Evolutionary conservation across 768 basidiomycete species (phyloP), one percentile per base, ranked within the genome.

Genomic region (Lentinula sp.): DNA sequence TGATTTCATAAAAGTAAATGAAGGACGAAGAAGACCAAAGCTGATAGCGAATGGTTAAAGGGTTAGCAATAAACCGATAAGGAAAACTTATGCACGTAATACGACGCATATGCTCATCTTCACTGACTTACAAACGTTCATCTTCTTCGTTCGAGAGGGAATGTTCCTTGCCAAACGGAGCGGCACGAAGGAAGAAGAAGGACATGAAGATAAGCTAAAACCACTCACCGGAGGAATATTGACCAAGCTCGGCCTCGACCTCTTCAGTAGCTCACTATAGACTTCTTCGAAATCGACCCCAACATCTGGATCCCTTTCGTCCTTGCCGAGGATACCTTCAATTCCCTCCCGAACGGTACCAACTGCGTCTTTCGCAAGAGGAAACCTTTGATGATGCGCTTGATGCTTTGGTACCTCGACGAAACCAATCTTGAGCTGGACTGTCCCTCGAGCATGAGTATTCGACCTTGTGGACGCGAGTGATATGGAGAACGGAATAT

Each of bases 211-310:
- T 39, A 39, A 21, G 21, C 51, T 56, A 37, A 51, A 65, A 37
- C 43, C 1, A 79, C 87, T 62, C 66, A 91, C 91, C 1, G 93
- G 90, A 7, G 91, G 89, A 1, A 87, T 86, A 43, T 89, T 88
- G 11, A 89, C 85, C 3, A 93, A 76, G 23, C 84, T 84, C 2
- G 84, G 84, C 18, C 84, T 77, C 0, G 87, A 83, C 37, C 83
- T 79, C 68, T 83, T 88, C 58, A 84, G 73, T 11, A 92, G 77
- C 57, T 90, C 84, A 0, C 69, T 68, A 69, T 85, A 90, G 31
- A 90, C 76, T 43, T 81, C 84, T n/a, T 79, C 79, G 59, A 82
- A 86, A 51, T 82, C 74, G 64, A 84, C 72, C n/a, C 75, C 70
- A 58, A 82, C 86, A 51, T 82, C 74, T 65, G 84, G 71, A n/a